These are phyloP conservation scores for Pelargonium exstipulatum DNA, from an alignment of 441 rosid genomes.

Conservation along the genomic window DNA sequence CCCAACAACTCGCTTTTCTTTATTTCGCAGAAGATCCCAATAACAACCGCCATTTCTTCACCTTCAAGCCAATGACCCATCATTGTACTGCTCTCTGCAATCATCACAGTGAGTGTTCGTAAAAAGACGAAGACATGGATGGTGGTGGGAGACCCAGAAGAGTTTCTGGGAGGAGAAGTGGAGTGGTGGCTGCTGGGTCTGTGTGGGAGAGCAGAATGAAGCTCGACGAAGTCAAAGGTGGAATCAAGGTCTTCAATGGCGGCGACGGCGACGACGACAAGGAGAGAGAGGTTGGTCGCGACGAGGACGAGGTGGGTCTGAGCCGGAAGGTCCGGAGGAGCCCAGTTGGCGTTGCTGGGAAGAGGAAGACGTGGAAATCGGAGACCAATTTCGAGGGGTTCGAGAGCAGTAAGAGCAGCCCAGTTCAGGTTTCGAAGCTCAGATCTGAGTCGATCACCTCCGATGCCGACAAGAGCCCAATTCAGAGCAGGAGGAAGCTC, in stretches of 20 bases:
- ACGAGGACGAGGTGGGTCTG: neutral
- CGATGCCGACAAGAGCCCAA: conserved; percentile 25
- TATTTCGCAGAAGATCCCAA: too few relatives aligned
- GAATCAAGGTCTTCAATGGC: conserved; percentile 7
- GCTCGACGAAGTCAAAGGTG: conserved; percentile 6
- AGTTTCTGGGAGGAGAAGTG: too few relatives aligned
- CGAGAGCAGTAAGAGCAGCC: neutral
- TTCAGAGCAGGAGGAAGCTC: conserved; percentile 24
- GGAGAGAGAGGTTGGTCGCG: too few relatives aligned
- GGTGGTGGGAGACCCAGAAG: too few relatives aligned
- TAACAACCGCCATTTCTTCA: too few relatives aligned
- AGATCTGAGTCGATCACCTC: neutral
- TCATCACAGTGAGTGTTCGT: too few relatives aligned
- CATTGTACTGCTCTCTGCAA: too few relatives aligned
- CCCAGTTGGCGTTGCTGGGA: neutral
- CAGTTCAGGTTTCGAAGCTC: neutral
- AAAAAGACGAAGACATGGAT: too few relatives aligned
- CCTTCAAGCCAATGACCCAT: too few relatives aligned
- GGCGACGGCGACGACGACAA: neutral
- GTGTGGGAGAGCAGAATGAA: conserved; percentile 8
- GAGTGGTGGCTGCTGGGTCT: neutral
- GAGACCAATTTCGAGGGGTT: conserved; percentile 9
- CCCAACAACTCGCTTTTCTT: too few relatives aligned
- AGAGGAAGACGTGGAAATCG: conserved; percentile 7
- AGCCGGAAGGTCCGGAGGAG: neutral